phyloP scores from a whole-genome alignment of 2,329 filamentous ascomycete species.

The Colletotrichum euphorbiae region DNA sequence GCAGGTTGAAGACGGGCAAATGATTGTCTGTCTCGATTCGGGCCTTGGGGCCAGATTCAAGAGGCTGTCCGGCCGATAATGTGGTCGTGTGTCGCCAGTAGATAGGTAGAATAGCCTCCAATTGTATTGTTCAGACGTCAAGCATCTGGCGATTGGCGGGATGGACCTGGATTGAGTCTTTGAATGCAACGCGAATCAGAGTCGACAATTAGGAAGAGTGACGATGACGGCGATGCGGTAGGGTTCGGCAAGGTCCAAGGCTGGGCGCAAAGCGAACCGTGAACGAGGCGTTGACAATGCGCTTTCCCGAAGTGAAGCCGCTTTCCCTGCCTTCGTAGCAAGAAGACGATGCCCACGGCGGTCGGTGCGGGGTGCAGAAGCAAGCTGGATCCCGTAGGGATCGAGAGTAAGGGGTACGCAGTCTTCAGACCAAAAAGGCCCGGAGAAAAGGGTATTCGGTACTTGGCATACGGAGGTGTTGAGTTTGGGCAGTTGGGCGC shows the following conservation, averaged over 20 bases:
- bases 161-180: conserved; percentile 10
- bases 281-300: conserved; percentile 26
- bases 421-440: background rate
- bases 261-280: conserved; percentile 10
- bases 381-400: background rate
- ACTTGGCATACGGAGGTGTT: conserved; percentile 11
- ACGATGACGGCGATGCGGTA: conserved; percentile 11
- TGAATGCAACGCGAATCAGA: conserved; percentile 25
- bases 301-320: conserved; percentile 31
- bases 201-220: conserved; percentile 10
- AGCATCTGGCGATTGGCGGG: conserved; percentile 4
- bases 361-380: background rate
- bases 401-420: conserved; percentile 27
- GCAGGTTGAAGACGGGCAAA: conserved; percentile 30
- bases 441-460: conserved; percentile 13
- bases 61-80: conserved; percentile 20
- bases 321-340: conserved; percentile 1
- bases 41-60: conserved; percentile 15
- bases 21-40: conserved; percentile 19
- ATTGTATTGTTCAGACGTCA: conserved; percentile 3
- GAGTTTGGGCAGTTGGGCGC: conserved; percentile 27
- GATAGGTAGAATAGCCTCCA: conserved; percentile 7
- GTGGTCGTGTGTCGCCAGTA: conserved; percentile 10
- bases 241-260: conserved; percentile 12
- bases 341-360: background rate